These are phyloP conservation scores for Penicillium sp. DNA, from an alignment of 2,329 filamentous ascomycete species.

Conservation along the genomic window DNA sequence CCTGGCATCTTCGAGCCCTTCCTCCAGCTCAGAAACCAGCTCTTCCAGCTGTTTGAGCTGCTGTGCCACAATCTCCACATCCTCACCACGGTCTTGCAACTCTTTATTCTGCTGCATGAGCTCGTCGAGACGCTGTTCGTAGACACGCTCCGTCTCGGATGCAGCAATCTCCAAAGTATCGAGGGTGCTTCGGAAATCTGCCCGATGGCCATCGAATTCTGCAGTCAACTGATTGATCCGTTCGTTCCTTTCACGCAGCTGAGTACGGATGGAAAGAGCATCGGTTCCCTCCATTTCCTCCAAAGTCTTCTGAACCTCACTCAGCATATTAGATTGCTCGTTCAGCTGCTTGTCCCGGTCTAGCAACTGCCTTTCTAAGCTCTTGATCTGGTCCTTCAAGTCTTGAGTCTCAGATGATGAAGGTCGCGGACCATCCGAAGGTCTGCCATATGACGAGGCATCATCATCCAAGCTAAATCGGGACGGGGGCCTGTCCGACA, in stretches of 20 bases:
- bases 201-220: slow-evolving; percentile 90
- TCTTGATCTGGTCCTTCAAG: slow-evolving; percentile 67
- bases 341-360: slow-evolving; percentile 83
- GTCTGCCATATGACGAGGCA: slow-evolving; percentile 28
- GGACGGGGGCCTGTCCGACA: slow-evolving; percentile 39
- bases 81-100: slow-evolving; percentile 73
- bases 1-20: slow-evolving; percentile 90
- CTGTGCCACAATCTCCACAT: slow-evolving; percentile 83
- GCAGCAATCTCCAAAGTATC: slow-evolving; percentile 94
- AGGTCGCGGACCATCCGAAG: slow-evolving; percentile 29
- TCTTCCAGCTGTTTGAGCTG: slow-evolving; percentile 96
- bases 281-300: slow-evolving; percentile 81
- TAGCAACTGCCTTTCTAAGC: slow-evolving; percentile 67
- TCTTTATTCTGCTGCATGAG: slow-evolving; percentile 79
- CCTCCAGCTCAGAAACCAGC: slow-evolving; percentile 91
- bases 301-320: slow-evolving; percentile 85
- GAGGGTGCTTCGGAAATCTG: slow-evolving; percentile 94
- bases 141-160: slow-evolving; percentile 88
- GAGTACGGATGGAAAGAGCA: slow-evolving; percentile 67
- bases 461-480: slow-evolving; percentile 39
- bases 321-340: slow-evolving; percentile 75
- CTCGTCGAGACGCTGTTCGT: slow-evolving; percentile 59
- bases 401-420: slow-evolving; percentile 30
- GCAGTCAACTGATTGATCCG: slow-evolving; percentile 89
- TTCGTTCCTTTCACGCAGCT: slow-evolving; percentile 92